phyloP scores from a whole-genome alignment of 1,284 basidiomycete genomes.

The Tylopilus sp. region DNA sequence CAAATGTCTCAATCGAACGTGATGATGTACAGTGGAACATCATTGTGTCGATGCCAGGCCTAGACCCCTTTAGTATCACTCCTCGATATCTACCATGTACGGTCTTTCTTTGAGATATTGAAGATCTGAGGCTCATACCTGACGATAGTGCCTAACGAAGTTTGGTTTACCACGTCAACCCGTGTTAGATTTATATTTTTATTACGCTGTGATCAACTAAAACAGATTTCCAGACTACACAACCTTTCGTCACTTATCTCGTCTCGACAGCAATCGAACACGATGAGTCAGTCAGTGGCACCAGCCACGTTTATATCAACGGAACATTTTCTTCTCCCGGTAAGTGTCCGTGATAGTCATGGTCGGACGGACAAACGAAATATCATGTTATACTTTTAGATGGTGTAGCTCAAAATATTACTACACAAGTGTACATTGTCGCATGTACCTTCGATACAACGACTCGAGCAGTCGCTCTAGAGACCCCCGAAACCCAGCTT shows the following conservation, averaged over 20 bases:
- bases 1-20: not conserved
- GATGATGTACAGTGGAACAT: not conserved
- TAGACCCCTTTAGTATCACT: not conserved
- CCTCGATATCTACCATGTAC: not conserved
- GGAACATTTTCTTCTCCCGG: not conserved
- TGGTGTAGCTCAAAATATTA: not conserved
- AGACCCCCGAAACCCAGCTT: not conserved
- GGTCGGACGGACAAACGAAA: not conserved
- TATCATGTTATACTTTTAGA: not conserved
- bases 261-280: not conserved
- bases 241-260: not conserved
- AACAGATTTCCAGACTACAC: not conserved
- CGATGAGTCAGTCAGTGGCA: not conserved
- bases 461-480: not conserved
- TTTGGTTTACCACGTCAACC: not conserved
- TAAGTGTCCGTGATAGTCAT: not conserved
- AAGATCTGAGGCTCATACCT: not conserved
- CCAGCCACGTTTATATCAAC: not conserved
- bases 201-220: not conserved
- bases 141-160: not conserved
- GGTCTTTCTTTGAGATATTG: not conserved
- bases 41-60: not conserved
- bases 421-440: not conserved
- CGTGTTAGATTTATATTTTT: not conserved
- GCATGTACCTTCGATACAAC: not conserved